Evolutionary conservation across 352 stramenopile genomes (phyloP).

Genomic region (Phytophthora tubulina): DNA sequence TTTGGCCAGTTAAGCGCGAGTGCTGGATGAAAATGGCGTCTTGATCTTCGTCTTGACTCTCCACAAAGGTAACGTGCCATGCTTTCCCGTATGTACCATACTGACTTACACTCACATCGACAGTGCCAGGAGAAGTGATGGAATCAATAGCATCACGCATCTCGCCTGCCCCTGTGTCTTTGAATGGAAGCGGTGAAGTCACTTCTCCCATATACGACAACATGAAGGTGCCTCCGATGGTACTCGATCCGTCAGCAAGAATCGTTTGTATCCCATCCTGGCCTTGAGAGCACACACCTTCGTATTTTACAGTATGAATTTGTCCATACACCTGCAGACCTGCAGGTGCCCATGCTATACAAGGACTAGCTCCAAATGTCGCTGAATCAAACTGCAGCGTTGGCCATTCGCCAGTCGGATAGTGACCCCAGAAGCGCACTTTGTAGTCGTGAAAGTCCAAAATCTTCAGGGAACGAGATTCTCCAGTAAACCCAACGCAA

Average conservation of each 20-base stretch:
- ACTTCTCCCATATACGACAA: constrained; percentile 89
- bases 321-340: constrained; percentile 54
- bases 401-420: constrained; percentile 78
- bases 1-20: constrained; percentile 76
- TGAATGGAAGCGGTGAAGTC: constrained; percentile 71
- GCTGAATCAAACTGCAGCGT: constrained; percentile 63
- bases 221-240: constrained; percentile 91
- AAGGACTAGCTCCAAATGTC: constrained; percentile 47
- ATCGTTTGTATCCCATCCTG: constrained; percentile 73
- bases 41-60: constrained; percentile 55
- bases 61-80: constrained; percentile 94
- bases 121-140: constrained; percentile 79
- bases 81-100: constrained; percentile 76
- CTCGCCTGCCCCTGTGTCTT: constrained; percentile 80
- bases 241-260: constrained; percentile 74
- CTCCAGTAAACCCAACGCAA: constrained; percentile 56
- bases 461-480: constrained; percentile 62
- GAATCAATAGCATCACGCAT: constrained; percentile 91
- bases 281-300: constrained; percentile 64
- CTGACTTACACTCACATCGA: constrained; percentile 84
- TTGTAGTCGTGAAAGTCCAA: constrained; percentile 81
- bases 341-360: constrained; percentile 45
- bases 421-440: constrained; percentile 73
- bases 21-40: constrained; percentile 85
- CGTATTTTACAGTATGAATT: constrained; percentile 76